These are phyloP conservation scores for Wickerhamiella lipophila DNA, from an alignment of 805 yeast species.

Conservation along the genomic window DNA sequence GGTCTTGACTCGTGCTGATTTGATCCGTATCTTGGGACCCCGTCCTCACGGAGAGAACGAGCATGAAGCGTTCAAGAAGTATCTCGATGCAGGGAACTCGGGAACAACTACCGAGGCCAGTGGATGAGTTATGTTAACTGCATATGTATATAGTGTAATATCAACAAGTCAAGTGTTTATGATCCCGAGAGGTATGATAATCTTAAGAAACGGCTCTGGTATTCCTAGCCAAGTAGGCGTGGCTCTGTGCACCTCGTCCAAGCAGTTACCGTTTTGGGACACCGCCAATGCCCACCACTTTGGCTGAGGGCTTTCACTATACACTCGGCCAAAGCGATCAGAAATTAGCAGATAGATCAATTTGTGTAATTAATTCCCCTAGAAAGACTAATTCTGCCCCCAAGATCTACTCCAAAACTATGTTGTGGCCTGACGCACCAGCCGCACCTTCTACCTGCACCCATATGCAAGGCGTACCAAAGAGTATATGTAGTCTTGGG, in stretches of 20 bases:
- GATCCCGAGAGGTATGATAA: no score
- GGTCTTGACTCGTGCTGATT: constrained; percentile 69
- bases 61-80: constrained; percentile 84
- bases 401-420: no score
- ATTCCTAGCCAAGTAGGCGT: no score
- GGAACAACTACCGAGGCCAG: not conserved
- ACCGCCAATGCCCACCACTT: not conserved
- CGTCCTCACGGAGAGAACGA: constrained; percentile 59
- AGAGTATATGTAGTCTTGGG: not conserved
- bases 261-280: not conserved
- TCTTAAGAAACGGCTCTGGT: no score
- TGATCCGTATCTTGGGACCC: constrained; percentile 62
- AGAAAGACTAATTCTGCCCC: no score
- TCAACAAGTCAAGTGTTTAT: no score
- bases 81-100: constrained; percentile 37
- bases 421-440: not conserved
- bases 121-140: not conserved
- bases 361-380: no score
- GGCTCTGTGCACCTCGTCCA: not conserved
- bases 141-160: not conserved
- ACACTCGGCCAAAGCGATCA: no score
- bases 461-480: not conserved
- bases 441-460: not conserved
- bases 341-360: no score
- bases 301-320: not conserved